phyloP scores from a whole-genome alignment of 2,329 filamentous ascomycete species.

The Leptographium procerum region DNA sequence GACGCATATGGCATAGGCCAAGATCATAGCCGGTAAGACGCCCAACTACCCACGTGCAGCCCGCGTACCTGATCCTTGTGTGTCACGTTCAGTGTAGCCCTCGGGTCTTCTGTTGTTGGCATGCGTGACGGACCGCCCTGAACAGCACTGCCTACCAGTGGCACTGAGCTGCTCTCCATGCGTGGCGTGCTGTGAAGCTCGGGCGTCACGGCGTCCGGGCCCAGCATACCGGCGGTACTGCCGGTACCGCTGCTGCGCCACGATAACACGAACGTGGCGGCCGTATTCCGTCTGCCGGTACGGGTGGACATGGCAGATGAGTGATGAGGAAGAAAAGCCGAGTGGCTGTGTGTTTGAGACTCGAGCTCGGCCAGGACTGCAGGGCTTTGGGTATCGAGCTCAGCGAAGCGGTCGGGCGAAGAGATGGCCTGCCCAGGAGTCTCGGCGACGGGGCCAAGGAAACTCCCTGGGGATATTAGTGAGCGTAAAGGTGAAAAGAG shows the following conservation, averaged over 20 bases:
- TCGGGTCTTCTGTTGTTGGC: not conserved
- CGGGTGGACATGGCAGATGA: conserved; percentile 3
- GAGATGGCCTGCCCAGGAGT: not conserved
- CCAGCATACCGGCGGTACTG: not conserved
- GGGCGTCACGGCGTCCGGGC: not conserved
- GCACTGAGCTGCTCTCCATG: not conserved
- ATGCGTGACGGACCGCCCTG: not conserved
- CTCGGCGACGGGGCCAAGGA: not conserved
- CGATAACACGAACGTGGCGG: conserved; percentile 5
- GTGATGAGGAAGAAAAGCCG: not conserved
- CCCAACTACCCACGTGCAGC: conserved; percentile 11
- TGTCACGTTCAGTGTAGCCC: conserved; percentile 9
- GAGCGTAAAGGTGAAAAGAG: not conserved
- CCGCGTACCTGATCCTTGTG: conserved; percentile 2
- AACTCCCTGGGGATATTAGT: conserved; percentile 2
- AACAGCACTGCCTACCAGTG: not conserved
- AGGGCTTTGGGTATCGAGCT: conserved; percentile 6
- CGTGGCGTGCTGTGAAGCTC: conserved; percentile 1
- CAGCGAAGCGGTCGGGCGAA: not conserved
- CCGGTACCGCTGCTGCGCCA: conserved; percentile 5
- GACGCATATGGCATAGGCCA: not conserved
- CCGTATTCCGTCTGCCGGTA: not conserved
- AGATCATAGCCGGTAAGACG: conserved; percentile 2
- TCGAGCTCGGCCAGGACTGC: conserved; percentile 8
- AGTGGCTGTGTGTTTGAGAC: conserved; percentile 1